These are phyloP conservation scores for Microbotryomycetes sp. DNA, from an alignment of 1,284 basidiomycete genomes.

Conservation along the genomic window DNA sequence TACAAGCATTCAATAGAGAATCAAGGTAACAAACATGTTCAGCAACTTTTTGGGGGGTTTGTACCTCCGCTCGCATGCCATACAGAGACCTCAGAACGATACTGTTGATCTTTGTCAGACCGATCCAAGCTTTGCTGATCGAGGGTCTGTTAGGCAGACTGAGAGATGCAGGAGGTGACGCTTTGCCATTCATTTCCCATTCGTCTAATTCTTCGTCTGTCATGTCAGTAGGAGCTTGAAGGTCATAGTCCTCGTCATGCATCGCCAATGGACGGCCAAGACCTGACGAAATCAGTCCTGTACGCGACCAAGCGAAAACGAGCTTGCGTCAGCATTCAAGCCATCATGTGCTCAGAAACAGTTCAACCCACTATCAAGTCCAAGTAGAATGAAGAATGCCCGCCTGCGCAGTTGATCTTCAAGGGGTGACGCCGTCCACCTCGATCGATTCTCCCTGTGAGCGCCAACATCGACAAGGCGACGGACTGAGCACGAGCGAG, in stretches of 20 bases:
- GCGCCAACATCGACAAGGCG: constrained; percentile 43
- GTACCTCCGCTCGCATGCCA: background rate
- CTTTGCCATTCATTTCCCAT: constrained; percentile 14
- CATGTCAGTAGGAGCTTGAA: constrained; percentile 69
- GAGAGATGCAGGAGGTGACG: background rate
- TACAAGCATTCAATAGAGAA: constrained; percentile 5
- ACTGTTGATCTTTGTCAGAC: background rate
- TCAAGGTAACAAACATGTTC: constrained; percentile 5
- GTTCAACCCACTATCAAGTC: constrained; percentile 33
- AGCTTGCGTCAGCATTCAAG: no score
- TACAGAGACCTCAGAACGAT: background rate
- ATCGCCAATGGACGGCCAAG: constrained; percentile 74
- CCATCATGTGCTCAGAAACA: constrained; percentile 61
- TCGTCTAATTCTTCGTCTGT: constrained; percentile 57
- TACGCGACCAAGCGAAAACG: no score
- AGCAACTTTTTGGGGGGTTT: background rate
- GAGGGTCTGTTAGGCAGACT: background rate
- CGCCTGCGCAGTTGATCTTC: constrained; percentile 68
- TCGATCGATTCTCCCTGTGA: constrained; percentile 44
- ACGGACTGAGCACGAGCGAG: background rate
- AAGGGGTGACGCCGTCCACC: constrained; percentile 37
- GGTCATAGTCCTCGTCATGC: constrained; percentile 77
- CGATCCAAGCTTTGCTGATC: background rate
- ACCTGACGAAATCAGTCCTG: constrained; percentile 36
- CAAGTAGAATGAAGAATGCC: constrained; percentile 45